Percentiles rank a stretch among this genome's conserved stretches.
Evolutionary conservation across 1,284 basidiomycete species (phyloP).

Genomic region (Neolentinus lepideus): DNA sequence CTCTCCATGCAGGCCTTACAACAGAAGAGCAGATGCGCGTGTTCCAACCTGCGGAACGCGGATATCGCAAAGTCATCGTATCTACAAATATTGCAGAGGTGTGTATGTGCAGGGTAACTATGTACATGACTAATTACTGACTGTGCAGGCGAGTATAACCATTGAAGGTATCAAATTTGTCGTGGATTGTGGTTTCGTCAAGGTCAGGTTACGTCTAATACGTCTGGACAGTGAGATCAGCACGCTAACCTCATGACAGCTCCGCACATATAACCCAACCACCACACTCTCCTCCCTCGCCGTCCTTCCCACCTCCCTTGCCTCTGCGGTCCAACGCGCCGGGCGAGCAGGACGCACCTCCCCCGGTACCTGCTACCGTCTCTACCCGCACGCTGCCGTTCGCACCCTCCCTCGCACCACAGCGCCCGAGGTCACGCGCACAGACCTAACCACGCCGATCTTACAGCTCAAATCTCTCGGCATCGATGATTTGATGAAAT

Average conservation of each 20-base stretch:
- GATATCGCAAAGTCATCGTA: conserved; percentile 85
- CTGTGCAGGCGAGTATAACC: conserved; percentile 79
- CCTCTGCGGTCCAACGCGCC: conserved; percentile 83
- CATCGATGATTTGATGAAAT: conserved; percentile 92
- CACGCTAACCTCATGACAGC: too few species aligned
- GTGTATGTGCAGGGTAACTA: conserved; percentile 7
- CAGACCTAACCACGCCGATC: conserved; percentile 83
- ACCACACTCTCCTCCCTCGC: conserved; percentile 78
- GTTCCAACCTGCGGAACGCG: conserved; percentile 70
- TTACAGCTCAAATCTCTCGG: conserved; percentile 93
- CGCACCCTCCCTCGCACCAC: conserved; percentile 58
- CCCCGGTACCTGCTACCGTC: conserved; percentile 87
- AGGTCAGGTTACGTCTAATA: conserved; percentile 43
- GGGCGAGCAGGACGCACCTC: conserved; percentile 90
- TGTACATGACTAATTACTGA: not conserved
- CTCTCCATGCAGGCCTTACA: conserved; percentile 85
- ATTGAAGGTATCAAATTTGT: conserved; percentile 95
- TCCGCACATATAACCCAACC: conserved; percentile 78
- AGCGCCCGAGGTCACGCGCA: conserved; percentile 84
- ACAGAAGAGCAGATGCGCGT: conserved; percentile 82
- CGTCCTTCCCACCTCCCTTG: conserved; percentile 74
- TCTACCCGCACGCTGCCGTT: conserved; percentile 71
- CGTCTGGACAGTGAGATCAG: not conserved
- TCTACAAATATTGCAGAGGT: conserved; percentile 97
- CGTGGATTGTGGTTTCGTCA: conserved; percentile 94